Evolutionary conservation across 441 rosid species (phyloP).

Genomic region (Erysimum cheiri): DNA sequence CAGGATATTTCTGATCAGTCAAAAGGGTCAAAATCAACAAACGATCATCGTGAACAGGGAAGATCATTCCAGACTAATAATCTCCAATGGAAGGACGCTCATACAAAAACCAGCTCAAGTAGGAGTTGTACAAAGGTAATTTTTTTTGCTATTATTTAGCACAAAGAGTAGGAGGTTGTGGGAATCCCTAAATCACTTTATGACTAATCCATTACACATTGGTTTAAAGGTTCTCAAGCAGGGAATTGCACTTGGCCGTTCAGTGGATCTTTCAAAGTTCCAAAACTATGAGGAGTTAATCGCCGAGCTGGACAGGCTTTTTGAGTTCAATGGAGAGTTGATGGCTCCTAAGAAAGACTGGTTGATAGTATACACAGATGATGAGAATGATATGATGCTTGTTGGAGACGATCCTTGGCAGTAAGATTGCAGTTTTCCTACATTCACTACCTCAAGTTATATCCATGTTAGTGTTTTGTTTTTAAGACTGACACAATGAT

Average conservation of each 20-base stretch:
- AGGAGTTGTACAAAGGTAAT: conserved; percentile 91
- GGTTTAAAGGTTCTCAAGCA: conserved; percentile 84
- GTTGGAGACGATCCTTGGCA: conserved; percentile 99
- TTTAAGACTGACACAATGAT: conserved; percentile 6
- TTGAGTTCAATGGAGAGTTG: conserved; percentile 88
- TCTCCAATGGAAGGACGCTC: conserved; percentile 53
- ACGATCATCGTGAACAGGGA: conserved; percentile 58
- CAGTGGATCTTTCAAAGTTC: conserved; percentile 93
- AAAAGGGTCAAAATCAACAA: conserved; percentile 55
- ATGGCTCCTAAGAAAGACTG: conserved; percentile 71
- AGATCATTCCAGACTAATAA: conserved; percentile 48
- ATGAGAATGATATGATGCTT: conserved; percentile 98
- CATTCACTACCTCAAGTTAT: not conserved
- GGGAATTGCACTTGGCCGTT: conserved; percentile 93
- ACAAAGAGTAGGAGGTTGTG: not conserved
- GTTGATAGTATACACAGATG: conserved; percentile 89
- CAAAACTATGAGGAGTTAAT: conserved; percentile 74
- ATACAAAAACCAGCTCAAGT: conserved; percentile 55
- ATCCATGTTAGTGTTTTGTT: not conserved
- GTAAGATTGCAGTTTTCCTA: conserved; percentile 54
- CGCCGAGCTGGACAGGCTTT: conserved; percentile 82
- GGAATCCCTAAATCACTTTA: not conserved
- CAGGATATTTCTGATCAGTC: conserved; percentile 56
- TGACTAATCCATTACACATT: not conserved
- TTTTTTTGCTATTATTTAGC: not conserved